Base-by-base conservation (phyloP, 75 land plant species). In the Cryptomeria japonica region DNA sequence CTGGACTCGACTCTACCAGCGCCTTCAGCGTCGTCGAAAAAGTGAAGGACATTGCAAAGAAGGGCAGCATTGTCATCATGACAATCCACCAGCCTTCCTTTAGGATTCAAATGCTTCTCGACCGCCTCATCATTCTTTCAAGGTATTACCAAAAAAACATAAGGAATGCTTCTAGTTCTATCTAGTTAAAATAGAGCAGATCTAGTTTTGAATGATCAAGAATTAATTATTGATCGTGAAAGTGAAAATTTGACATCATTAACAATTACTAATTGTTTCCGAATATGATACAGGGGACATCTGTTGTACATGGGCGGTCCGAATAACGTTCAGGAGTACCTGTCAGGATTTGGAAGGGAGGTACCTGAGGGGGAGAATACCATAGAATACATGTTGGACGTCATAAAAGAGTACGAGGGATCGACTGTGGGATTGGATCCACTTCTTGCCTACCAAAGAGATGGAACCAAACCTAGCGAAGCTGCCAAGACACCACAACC, bases 71-170 rank as follows among this genome's bases (percentile, higher is more conserved):
- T 31, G 97, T 95, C 53, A 90, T 96, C 79, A 91, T 94, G 93
- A 93, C 95, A 18, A 96, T 96, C 79, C 97, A 94, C 84, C 97
- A 96, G 77, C 97, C 97, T 5, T 92, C 94, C 64, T 94, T 86
- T 90, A 80, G 95, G 41, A 93, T 95, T 25, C 94, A 93, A 19
- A 84, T 92, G 94, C 94, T 93, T 42, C 90, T 94, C 32, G 90
- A 94, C 86, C 88, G 90, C 82, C 87, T 95, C 64, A 77, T 92
- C 16, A 87, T 95, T 82, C 90, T 95, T 15, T 94, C 96, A 18
- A 91, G 97, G 97, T 89, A 75, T 87, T 44, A 87, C 84, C 7
- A 22, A 38, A 37, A n/a, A 32, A 56, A 56, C 16, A 28, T 61
- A 13, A 51, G 55, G 15, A 14, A 12, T 13, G 49, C 56, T 16